A percentile compares a stretch with the other conserved stretches of the same genome.
These are phyloP conservation scores for Phytopythium aichiense DNA, from an alignment of 352 stramenopile genomes.

Conservation along the genomic window DNA sequence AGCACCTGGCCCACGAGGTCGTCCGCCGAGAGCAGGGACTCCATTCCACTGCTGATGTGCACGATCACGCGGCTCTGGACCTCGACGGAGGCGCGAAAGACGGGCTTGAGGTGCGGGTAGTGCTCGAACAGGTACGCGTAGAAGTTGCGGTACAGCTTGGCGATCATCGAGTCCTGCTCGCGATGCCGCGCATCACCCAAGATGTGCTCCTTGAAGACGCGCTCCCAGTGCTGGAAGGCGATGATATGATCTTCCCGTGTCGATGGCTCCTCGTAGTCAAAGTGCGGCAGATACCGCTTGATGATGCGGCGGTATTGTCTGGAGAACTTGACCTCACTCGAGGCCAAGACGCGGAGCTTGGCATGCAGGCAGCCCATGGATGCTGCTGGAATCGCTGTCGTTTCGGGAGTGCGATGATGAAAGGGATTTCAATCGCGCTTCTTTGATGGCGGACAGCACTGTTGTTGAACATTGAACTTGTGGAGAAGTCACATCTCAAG, in stretches of 20 bases:
- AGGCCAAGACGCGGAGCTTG: constrained; percentile 14
- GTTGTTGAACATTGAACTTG: neutral
- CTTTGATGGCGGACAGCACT: neutral
- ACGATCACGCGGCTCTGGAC: constrained; percentile 59
- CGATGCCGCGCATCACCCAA: constrained; percentile 40
- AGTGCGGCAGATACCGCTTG: constrained; percentile 58
- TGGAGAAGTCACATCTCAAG: neutral
- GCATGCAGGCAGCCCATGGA: constrained; percentile 29
- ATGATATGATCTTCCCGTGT: constrained; percentile 43
- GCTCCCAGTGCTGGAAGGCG: constrained; percentile 62
- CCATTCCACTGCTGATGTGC: constrained; percentile 63
- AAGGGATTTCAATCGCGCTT: neutral
- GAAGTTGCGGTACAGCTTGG: constrained; percentile 56
- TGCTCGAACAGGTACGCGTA: constrained; percentile 67
- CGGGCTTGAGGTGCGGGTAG: constrained; percentile 48
- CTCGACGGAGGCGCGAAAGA: constrained; percentile 57
- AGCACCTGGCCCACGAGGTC: constrained; percentile 59
- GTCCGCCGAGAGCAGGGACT: constrained; percentile 47
- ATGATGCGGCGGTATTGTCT: constrained; percentile 67
- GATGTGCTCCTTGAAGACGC: constrained; percentile 66
- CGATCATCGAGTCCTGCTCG: constrained; percentile 39
- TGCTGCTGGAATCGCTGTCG: neutral
- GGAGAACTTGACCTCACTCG: constrained; percentile 34
- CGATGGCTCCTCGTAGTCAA: constrained; percentile 42
- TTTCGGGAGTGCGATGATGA: too few relatives aligned